Conservation (phyloP, 768 basidiomycete species). For the Phylloporus rhodoxanthus region DNA sequence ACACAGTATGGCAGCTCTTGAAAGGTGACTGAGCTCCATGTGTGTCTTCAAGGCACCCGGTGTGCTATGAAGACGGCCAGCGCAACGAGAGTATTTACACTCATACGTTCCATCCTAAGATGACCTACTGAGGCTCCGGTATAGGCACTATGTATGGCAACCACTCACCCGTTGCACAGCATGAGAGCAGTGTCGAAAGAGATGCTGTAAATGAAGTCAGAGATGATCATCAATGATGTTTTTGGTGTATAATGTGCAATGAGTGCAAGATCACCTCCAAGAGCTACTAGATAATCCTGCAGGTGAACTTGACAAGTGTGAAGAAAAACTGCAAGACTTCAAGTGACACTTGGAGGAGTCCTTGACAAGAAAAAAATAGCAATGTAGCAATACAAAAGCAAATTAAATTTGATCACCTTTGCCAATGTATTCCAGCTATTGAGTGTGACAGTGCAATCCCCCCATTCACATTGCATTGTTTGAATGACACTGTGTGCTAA, state of each 20-base stretch:
- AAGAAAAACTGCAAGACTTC: too few relatives aligned
- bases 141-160: background rate
- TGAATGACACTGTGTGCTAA: conserved; percentile 24
- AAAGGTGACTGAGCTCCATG: conserved; percentile 29
- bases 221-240: background rate
- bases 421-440: conserved; percentile 26
- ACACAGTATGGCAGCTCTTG: conserved; percentile 24
- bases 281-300: conserved; percentile 20
- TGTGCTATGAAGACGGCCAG: conserved; percentile 24
- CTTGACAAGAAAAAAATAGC: background rate
- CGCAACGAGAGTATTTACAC: conserved; percentile 23
- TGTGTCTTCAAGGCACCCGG: conserved; percentile 17
- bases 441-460: conserved; percentile 19
- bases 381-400: conserved; percentile 5
- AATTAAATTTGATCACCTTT: too few relatives aligned
- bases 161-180: conserved; percentile 11
- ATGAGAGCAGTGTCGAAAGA: conserved; percentile 21
- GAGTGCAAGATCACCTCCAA: conserved; percentile 6
- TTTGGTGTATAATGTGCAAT: background rate
- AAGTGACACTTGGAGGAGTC: too few relatives aligned
- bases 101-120: conserved; percentile 25
- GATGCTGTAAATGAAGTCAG: conserved; percentile 21
- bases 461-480: conserved; percentile 28
- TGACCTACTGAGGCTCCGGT: background rate
- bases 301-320: conserved; percentile 1